phyloP scores from a whole-genome alignment of 2,329 filamentous ascomycete species.

The Aspergillus sp. region DNA sequence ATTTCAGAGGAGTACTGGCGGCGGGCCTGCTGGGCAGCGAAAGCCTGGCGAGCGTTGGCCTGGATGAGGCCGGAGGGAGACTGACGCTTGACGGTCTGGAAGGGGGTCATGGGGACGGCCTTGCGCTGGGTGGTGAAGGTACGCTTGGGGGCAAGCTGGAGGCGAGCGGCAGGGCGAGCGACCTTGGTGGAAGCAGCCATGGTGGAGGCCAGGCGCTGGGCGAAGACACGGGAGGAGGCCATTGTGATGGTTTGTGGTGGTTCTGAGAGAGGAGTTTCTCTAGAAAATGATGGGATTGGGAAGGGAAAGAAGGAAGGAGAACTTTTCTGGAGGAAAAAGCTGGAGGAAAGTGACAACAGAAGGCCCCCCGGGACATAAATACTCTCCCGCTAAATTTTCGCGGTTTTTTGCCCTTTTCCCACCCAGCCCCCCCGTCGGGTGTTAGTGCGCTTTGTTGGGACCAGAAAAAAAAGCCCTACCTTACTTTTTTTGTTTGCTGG shows the following conservation, averaged over 20 bases:
- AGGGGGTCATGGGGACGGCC: conserved; percentile 50
- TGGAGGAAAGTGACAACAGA: conserved; percentile 32
- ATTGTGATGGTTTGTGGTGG: conserved; percentile 64
- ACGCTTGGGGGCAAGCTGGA: conserved; percentile 70
- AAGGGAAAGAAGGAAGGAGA: conserved; percentile 28
- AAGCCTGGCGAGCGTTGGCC: conserved; percentile 64
- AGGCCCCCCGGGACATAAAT: conserved; percentile 38
- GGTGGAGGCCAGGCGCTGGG: conserved; percentile 70
- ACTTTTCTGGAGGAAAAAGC: conserved; percentile 39
- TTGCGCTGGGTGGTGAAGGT: conserved; percentile 55
- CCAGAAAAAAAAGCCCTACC: conserved; percentile 32
- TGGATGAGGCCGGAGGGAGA: conserved; percentile 67
- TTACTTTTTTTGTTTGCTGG: not conserved
- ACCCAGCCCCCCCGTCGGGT: conserved; percentile 32
- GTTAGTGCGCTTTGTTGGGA: conserved; percentile 30
- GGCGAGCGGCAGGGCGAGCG: conserved; percentile 72
- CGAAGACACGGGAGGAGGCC: conserved; percentile 75
- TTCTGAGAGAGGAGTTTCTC: conserved; percentile 24
- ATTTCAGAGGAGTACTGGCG: conserved; percentile 87
- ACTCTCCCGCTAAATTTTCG: conserved; percentile 43
- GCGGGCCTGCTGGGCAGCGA: conserved; percentile 60
- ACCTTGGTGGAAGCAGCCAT: conserved; percentile 72
- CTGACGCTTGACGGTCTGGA: conserved; percentile 76
- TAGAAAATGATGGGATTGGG: conserved; percentile 20
- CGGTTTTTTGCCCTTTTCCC: conserved; percentile 26